Percentiles rank a stretch among this genome's conserved stretches.
Evolutionary conservation across 768 basidiomycete species (phyloP).

Genomic region (Agaricus subrufescens): DNA sequence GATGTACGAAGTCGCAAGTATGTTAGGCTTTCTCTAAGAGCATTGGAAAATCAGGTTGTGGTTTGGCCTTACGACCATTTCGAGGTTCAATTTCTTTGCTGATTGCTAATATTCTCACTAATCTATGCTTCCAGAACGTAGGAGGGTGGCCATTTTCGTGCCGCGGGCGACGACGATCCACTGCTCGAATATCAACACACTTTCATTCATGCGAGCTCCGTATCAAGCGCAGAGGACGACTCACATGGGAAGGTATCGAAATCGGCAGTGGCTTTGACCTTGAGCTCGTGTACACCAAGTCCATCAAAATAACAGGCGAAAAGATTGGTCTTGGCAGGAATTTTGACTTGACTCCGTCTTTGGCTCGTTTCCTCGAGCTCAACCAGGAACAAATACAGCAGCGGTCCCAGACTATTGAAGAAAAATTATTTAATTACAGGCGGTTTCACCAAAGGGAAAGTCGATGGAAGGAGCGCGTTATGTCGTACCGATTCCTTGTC

Average conservation of each 20-base stretch:
- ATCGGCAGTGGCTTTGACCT: slow-evolving; percentile 70
- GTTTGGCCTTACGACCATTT: slow-evolving; percentile 61
- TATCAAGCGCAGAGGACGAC: slow-evolving; percentile 49
- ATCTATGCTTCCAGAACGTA: slow-evolving; percentile 31
- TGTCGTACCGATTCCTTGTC: slow-evolving; percentile 62
- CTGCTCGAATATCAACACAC: slow-evolving; percentile 39
- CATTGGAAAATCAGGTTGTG: slow-evolving; percentile 59
- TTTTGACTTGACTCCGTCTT: slow-evolving; percentile 53
- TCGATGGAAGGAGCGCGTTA: slow-evolving; percentile 43
- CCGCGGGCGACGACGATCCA: slow-evolving; percentile 42
- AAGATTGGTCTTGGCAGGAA: slow-evolving; percentile 63
- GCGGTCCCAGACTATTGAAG: slow-evolving; percentile 39
- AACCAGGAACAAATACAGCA: slow-evolving; percentile 48
- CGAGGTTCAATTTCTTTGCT: slow-evolving; percentile 22
- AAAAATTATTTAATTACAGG: slow-evolving; percentile 47
- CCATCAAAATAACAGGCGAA: slow-evolving; percentile 42
- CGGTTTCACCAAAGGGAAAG: slow-evolving; percentile 42
- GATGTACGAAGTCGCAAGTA: slow-evolving; percentile 47
- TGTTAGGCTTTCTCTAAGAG: slow-evolving; percentile 58
- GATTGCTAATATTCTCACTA: not conserved
- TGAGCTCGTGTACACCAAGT: slow-evolving; percentile 50
- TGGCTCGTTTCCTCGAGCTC: slow-evolving; percentile 59
- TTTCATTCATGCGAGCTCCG: slow-evolving; percentile 44
- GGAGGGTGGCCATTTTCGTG: slow-evolving; percentile 42
- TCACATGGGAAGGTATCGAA: slow-evolving; percentile 47